Percentiles rank a stretch among this genome's conserved stretches.
phyloP scores from a whole-genome alignment of 1,284 basidiomycete species.

The Boletus semigastroideus region DNA sequence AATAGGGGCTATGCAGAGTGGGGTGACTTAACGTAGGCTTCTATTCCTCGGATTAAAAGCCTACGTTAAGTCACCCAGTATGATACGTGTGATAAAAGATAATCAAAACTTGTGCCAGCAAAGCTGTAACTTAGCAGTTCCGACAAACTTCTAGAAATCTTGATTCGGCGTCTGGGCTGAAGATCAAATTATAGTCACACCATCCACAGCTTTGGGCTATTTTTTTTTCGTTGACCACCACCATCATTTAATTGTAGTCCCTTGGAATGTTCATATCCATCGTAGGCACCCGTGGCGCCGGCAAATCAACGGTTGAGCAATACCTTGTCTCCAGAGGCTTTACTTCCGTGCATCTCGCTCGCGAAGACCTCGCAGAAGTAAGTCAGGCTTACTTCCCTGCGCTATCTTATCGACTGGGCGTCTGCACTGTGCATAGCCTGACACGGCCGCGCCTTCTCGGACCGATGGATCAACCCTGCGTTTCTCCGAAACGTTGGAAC shows the following conservation, averaged over 20 bases:
- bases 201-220: not conserved
- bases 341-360: constrained; percentile 39
- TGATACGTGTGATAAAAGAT: not conserved
- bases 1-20: not conserved
- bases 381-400: constrained; percentile 7
- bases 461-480: not conserved
- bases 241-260: not conserved
- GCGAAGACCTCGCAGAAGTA: constrained; percentile 14
- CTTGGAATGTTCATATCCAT: constrained; percentile 80
- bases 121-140: not conserved
- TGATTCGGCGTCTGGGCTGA: not conserved
- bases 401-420: not conserved
- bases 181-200: no score
- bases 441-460: not conserved
- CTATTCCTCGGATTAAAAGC: no score
- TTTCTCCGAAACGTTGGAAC: constrained; percentile 1
- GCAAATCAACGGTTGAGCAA: constrained; percentile 75
- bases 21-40: no score
- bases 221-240: not conserved
- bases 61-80: no score
- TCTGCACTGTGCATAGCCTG: constrained; percentile 12
- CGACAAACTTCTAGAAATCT: not conserved
- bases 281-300: constrained; percentile 80
- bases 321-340: constrained; percentile 69
- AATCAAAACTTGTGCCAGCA: not conserved